Conservation (phyloP, 2,329 filamentous ascomycete genomes). For the Talaromyces piceae region DNA sequence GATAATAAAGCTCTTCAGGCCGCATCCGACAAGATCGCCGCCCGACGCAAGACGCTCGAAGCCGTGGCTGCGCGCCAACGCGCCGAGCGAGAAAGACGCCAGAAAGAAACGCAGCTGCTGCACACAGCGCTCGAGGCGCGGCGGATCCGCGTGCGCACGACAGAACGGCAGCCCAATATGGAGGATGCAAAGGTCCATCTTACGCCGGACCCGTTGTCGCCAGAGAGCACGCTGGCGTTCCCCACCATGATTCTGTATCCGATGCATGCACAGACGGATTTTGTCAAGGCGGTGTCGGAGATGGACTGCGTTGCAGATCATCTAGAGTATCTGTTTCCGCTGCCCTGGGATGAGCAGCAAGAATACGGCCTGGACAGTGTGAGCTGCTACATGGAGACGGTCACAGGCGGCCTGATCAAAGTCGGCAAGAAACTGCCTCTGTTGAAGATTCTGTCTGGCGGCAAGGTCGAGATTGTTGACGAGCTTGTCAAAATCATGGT, state of each 20-base stretch:
- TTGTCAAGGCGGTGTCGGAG: conserved; percentile 81
- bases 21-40: conserved; percentile 57
- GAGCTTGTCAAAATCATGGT: conserved; percentile 76
- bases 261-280: conserved; percentile 71
- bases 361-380: conserved; percentile 61
- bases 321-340: conserved; percentile 74
- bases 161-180: conserved; percentile 70
- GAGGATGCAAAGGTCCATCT: conserved; percentile 71
- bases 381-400: conserved; percentile 86
- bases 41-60: conserved; percentile 50
- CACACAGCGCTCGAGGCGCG: conserved; percentile 59
- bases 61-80: conserved; percentile 50
- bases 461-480: conserved; percentile 81
- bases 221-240: conserved; percentile 63
- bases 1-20: conserved; percentile 59
- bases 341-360: conserved; percentile 70
- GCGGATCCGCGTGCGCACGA: conserved; percentile 60
- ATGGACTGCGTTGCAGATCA: conserved; percentile 67
- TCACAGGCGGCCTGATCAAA: conserved; percentile 72
- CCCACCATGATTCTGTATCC: conserved; percentile 84
- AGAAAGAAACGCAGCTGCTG: conserved; percentile 55
- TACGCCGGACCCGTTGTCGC: conserved; percentile 63
- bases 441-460: conserved; percentile 64
- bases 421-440: conserved; percentile 77
- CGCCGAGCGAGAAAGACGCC: conserved; percentile 38